Percentiles rank a stretch among this genome's conserved stretches.
Conservation (phyloP, 257 asterid genomes). For the Solanum dulcamara region DNA sequence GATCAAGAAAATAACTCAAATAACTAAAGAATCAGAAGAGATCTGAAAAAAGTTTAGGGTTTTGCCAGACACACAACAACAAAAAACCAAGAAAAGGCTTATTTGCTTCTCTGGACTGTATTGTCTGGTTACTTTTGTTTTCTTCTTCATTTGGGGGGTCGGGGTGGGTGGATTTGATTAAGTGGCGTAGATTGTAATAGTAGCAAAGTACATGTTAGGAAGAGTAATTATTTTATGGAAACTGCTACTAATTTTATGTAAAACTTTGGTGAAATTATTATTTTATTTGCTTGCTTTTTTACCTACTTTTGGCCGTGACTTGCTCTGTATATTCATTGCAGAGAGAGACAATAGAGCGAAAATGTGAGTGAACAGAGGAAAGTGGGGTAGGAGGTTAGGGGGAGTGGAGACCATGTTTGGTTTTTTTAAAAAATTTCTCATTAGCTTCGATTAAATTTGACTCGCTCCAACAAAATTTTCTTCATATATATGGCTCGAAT, state of each 20-base stretch:
- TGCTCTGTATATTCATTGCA: not conserved
- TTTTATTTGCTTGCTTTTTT: not conserved
- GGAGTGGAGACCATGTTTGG: not conserved
- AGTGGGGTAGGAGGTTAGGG: not conserved
- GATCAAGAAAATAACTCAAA: not conserved
- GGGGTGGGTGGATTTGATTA: not conserved
- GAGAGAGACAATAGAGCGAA: not conserved
- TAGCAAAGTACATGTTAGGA: not conserved
- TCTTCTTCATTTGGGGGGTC: not conserved
- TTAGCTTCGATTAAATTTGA: too few species aligned
- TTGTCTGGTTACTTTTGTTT: not conserved
- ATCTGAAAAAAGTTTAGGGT: not conserved
- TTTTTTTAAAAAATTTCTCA: too few species aligned
- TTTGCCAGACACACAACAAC: not conserved
- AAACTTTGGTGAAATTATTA: not conserved
- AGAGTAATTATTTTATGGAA: not conserved
- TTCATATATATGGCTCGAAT: too few species aligned
- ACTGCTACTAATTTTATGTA: not conserved
- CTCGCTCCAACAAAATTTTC: too few species aligned
- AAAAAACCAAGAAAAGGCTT: not conserved
- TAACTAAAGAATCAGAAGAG: not conserved
- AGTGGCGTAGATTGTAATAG: not conserved
- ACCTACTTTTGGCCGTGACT: constrained; percentile 1
- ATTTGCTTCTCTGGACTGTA: not conserved
- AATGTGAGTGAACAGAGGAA: not conserved